phyloP scores from a whole-genome alignment of 805 yeast genomes.

The Saccharomycopsis microspora region DNA sequence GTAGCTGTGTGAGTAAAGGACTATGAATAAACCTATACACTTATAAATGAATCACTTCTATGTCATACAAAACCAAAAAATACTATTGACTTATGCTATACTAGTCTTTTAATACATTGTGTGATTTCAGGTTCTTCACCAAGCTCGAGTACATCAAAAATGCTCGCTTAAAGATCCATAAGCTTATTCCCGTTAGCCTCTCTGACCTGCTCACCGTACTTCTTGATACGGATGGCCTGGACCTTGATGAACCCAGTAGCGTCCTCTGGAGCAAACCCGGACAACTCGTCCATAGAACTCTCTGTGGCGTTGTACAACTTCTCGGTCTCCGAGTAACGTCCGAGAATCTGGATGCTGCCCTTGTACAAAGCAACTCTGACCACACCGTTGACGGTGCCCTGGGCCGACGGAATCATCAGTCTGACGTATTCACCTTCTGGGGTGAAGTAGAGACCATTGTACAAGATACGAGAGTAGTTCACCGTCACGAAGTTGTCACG shows the following conservation, averaged over 20 bases:
- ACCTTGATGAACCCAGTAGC: slow-evolving; percentile 96
- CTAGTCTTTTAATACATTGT: no score
- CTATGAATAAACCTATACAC: no score
- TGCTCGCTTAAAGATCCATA: slow-evolving; percentile 1
- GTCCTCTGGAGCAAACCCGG: slow-evolving; percentile 95
- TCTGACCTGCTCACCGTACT: slow-evolving; percentile 92
- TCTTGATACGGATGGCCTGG: slow-evolving; percentile 96
- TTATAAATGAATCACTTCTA: no score
- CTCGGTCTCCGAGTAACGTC: slow-evolving; percentile 93
- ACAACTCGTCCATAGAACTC: slow-evolving; percentile 97
- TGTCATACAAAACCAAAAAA: no score
- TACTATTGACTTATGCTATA: no score
- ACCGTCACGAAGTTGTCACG: slow-evolving; percentile 96
- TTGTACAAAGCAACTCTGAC: slow-evolving; percentile 92
- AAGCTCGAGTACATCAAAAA: no score
- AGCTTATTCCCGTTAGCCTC: slow-evolving; percentile 25
- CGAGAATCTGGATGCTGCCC: slow-evolving; percentile 75
- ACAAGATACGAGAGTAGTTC: slow-evolving; percentile 76
- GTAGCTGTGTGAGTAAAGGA: no score
- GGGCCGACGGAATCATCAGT: slow-evolving; percentile 89
- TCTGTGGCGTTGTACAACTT: slow-evolving; percentile 96
- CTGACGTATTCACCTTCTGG: slow-evolving; percentile 98
- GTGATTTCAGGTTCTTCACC: no score
- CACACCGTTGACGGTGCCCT: slow-evolving; percentile 88
- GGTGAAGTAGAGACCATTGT: slow-evolving; percentile 96